Evolutionary conservation across 2,329 filamentous ascomycete species (phyloP).

Genomic region (Orbilia javanica): DNA sequence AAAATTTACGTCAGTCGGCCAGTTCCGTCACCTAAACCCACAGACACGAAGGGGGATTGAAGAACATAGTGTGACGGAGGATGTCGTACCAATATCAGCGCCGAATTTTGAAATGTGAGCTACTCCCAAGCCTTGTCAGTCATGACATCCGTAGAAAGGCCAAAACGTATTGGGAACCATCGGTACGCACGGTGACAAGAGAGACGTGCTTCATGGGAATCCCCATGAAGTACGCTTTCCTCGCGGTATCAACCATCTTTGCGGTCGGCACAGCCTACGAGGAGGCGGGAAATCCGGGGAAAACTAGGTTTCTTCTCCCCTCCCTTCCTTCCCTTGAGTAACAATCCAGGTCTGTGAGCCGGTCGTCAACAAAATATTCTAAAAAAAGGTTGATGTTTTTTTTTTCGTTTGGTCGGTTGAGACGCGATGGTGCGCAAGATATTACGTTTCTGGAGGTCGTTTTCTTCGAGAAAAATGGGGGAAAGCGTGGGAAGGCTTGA

Average conservation of each 20-base stretch:
- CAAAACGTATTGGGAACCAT: conserved; percentile 61
- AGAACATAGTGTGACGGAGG: neutral
- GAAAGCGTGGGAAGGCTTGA: neutral
- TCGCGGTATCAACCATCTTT: conserved; percentile 60
- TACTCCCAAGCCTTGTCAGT: conserved; percentile 64
- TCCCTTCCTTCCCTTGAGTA: conserved; percentile 14
- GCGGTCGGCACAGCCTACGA: conserved; percentile 49
- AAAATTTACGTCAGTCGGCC: conserved; percentile 13
- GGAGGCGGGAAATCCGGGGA: conserved; percentile 27
- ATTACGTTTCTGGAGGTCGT: neutral
- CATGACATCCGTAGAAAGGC: conserved; percentile 22
- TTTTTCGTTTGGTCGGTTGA: no score
- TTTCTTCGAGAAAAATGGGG: neutral
- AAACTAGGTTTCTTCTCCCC: conserved; percentile 20
- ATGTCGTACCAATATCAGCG: conserved; percentile 75
- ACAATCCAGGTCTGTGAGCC: conserved; percentile 7
- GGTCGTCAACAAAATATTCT: no score
- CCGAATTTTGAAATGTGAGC: conserved; percentile 85
- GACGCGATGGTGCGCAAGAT: conserved; percentile 5
- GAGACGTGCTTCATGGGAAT: conserved; percentile 78
- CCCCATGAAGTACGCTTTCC: conserved; percentile 68
- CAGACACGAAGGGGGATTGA: neutral
- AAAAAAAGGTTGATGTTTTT: conserved; percentile 5
- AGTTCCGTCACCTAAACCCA: neutral
- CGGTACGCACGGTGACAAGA: conserved; percentile 71